Conservation (phyloP, 139 green algal genomes). For the Chlamydomonas incerta region DNA sequence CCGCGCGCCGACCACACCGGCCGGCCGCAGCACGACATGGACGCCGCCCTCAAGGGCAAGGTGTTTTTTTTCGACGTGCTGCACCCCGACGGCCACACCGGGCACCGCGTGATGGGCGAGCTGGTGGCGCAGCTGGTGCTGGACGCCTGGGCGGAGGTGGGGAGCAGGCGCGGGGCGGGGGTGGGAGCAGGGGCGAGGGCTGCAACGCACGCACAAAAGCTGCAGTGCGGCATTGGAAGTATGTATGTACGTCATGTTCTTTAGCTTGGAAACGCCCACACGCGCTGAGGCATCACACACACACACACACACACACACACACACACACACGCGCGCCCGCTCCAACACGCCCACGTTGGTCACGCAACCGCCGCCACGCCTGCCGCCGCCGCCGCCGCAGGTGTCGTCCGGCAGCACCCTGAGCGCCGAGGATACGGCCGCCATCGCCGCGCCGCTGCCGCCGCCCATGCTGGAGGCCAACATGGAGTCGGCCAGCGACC, state of each 20-base stretch:
- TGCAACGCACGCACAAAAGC: too few species aligned
- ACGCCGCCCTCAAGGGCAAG: slow-evolving; percentile 18
- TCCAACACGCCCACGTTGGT: too few species aligned
- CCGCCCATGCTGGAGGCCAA: slow-evolving; percentile 22
- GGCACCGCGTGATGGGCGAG: slow-evolving; percentile 47
- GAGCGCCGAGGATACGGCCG: background rate
- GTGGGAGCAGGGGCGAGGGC: too few species aligned
- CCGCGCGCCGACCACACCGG: slow-evolving; percentile 26
- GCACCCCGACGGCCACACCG: slow-evolving; percentile 48
- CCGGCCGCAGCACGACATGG: slow-evolving; percentile 1
- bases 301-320: too few species aligned
- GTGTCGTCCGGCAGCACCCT: background rate
- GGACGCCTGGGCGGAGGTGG: slow-evolving; percentile 37
- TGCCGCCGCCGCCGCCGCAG: too few species aligned
- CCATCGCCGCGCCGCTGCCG: slow-evolving; percentile 3
- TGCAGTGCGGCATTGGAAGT: too few species aligned
- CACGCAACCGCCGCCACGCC: background rate
- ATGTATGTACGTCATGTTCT: too few species aligned
- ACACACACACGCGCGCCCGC: too few species aligned
- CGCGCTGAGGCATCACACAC: too few species aligned
- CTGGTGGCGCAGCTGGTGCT: slow-evolving; percentile 37
- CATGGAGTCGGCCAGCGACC: background rate
- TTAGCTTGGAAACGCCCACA: too few species aligned
- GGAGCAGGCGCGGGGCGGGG: background rate
- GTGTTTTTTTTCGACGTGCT: slow-evolving; percentile 50